These are phyloP conservation scores for Cladosporium sp. DNA, from an alignment of 2,329 filamentous ascomycete genomes.

Conservation along the genomic window DNA sequence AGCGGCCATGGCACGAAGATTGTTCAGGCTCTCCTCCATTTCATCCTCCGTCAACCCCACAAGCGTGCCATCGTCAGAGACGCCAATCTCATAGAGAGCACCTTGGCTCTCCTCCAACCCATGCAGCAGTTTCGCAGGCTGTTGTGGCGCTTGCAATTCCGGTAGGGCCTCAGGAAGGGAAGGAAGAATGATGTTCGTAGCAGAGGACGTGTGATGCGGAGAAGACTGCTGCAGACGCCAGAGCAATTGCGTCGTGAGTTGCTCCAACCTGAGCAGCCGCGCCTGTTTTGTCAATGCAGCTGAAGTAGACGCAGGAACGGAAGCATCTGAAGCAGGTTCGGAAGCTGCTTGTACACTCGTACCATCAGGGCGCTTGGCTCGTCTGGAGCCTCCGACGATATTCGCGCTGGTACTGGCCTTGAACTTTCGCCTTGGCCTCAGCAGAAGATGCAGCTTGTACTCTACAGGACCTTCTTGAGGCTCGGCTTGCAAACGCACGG, in stretches of 20 bases:
- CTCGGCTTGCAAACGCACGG: slow-evolving; percentile 81
- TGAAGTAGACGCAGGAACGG: slow-evolving; percentile 2
- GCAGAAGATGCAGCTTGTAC: slow-evolving; percentile 90
- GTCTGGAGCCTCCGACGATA: slow-evolving; percentile 55
- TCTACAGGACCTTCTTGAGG: slow-evolving; percentile 93
- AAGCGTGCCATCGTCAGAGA: slow-evolving; percentile 90
- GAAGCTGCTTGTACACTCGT: slow-evolving; percentile 33
- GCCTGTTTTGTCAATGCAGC: slow-evolving; percentile 62
- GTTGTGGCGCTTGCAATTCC: slow-evolving; percentile 58
- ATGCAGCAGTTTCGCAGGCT: slow-evolving; percentile 60
- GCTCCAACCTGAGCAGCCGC: slow-evolving; percentile 81
- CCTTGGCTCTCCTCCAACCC: slow-evolving; percentile 91
- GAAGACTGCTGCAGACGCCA: slow-evolving; percentile 96
- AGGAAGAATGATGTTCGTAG: slow-evolving; percentile 73
- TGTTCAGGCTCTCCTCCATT: slow-evolving; percentile 85
- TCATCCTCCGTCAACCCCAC: slow-evolving; percentile 88
- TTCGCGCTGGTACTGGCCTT: slow-evolving; percentile 67
- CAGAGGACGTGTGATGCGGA: slow-evolving; percentile 81
- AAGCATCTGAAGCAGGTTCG: slow-evolving; percentile 25
- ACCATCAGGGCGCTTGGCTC: slow-evolving; percentile 40
- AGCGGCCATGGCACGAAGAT: slow-evolving; percentile 85
- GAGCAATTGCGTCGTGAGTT: slow-evolving; percentile 89
- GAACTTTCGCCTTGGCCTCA: slow-evolving; percentile 76
- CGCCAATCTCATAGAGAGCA: slow-evolving; percentile 93
- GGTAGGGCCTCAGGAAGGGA: slow-evolving; percentile 68